phyloP scores from a whole-genome alignment of 306 rosid species.

The Pyrus betulifolia region DNA sequence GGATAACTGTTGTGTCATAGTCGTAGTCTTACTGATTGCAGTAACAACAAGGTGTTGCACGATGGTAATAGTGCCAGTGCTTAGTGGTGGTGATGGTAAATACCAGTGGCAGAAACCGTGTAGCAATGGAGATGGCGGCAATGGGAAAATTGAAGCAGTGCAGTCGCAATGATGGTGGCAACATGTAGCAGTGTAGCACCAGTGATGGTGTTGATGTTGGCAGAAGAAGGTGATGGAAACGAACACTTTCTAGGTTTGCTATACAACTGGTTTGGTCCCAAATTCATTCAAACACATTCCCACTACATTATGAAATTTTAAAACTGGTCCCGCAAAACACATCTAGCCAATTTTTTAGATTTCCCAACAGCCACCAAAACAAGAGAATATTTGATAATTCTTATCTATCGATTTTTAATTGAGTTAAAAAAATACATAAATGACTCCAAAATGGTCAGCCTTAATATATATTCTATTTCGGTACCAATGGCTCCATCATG shows the following conservation, averaged over 20 bases:
- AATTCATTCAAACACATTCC: not conserved
- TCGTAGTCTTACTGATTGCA: not conserved
- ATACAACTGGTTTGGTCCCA: not conserved
- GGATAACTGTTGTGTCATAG: too few species aligned
- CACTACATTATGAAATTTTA: not conserved
- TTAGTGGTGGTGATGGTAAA: not conserved
- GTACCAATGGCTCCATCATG: not conserved
- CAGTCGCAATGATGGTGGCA: not conserved
- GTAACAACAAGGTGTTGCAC: not conserved
- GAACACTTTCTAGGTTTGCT: not conserved
- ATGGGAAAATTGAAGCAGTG: not conserved
- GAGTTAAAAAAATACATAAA: too few species aligned
- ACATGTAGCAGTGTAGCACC: not conserved
- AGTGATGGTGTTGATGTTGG: not conserved
- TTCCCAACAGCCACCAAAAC: not conserved
- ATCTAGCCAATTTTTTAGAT: not conserved
- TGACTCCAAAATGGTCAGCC: not conserved
- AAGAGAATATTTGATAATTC: not conserved
- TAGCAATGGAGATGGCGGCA: not conserved
- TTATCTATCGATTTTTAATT: too few species aligned
- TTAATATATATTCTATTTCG: not conserved
- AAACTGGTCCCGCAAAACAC: not conserved
- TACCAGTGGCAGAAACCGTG: not conserved
- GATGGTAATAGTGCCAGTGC: not conserved
- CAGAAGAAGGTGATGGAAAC: not conserved